Evolutionary conservation across 2,329 filamentous ascomycete genomes (phyloP), one percentile per base, ranked within the genome.

Genomic region (Alternaria solani): DNA sequence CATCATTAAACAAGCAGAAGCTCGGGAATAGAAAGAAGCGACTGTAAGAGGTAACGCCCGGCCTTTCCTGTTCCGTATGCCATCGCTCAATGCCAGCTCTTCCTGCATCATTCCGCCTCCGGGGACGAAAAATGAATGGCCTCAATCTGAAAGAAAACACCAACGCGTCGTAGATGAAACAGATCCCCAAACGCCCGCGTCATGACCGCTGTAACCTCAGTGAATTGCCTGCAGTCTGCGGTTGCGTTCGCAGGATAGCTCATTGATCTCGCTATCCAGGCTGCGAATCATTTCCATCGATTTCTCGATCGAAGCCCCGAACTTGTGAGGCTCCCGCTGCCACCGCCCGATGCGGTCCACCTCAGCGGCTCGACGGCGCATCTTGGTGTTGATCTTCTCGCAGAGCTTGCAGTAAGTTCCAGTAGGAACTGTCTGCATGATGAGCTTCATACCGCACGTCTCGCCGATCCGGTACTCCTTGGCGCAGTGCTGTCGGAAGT

Each of bases 401-500:
- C 94, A 98, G 64, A 93, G 85, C 77, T 91, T 92, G 84, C 94
- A 98, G 71, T 88, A 87, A 56, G 87, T 86, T 43, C 78, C 70
- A 55, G 90, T 84, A 60, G 83, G 83, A 65, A 87, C 84, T 26
- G 92, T 94, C 70, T 88, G 83, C 83, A 91, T 93, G 75, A 97
- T 89, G 66, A 97, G 87, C 82, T 93, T 96, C 82, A 97, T 90
- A 63, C 94, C 94, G 81, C 94, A 98, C 38, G 94, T 97, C 84
- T 98, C 94, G 73, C 94, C 94, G 68, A 92, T 97, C 67, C 94
- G 91, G 82, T 96, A 96, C 79, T 97, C 94, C 81, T 93, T 93
- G 80, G 91, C 90, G 86, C 94, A 98, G 78, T 96, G 94, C 80
- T 94, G 88, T 68, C 91, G 89, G 84, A 97, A 97, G 82, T 90